A percentile compares a stretch with the other conserved stretches of the same genome.
Evolutionary conservation across 345 rosid species (phyloP).

Genomic region (Eucalyptus polybractea): DNA sequence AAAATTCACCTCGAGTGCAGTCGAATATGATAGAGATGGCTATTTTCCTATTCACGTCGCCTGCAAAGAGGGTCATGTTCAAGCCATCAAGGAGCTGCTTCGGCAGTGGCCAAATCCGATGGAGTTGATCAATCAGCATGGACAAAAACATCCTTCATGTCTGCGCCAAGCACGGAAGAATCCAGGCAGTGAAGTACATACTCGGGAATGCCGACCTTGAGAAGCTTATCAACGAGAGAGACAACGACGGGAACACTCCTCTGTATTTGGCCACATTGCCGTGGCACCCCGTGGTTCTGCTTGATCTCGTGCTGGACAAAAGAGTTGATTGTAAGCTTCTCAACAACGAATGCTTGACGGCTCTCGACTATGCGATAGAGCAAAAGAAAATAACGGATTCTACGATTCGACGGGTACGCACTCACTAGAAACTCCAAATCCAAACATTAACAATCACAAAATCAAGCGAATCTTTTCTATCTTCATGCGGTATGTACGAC

Average conservation of each 20-base stretch:
- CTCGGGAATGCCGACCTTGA: not conserved
- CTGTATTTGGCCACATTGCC: not conserved
- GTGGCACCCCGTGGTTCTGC: not conserved
- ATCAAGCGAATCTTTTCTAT: not conserved
- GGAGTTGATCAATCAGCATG: not conserved
- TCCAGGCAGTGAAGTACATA: not conserved
- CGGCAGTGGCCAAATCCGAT: not conserved
- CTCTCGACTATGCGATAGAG: not conserved
- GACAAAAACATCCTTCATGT: not conserved
- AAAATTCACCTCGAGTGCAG: not conserved
- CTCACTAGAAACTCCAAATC: not conserved
- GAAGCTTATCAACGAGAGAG: not conserved
- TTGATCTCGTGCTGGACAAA: not conserved
- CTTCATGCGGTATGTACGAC: not conserved
- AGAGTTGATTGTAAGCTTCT: not conserved
- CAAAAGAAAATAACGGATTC: fast-evolving
- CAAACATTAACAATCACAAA: not conserved
- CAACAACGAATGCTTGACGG: not conserved
- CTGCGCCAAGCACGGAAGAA: not conserved
- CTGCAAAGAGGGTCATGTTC: not conserved
- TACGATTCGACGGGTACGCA: fast-evolving
- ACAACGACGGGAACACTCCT: not conserved
- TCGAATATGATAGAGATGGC: not conserved
- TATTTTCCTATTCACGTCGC: not conserved
- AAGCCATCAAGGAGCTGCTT: not conserved